Conservation (phyloP, 2,329 filamentous ascomycete species). For the Neurospora crassa region DNA sequence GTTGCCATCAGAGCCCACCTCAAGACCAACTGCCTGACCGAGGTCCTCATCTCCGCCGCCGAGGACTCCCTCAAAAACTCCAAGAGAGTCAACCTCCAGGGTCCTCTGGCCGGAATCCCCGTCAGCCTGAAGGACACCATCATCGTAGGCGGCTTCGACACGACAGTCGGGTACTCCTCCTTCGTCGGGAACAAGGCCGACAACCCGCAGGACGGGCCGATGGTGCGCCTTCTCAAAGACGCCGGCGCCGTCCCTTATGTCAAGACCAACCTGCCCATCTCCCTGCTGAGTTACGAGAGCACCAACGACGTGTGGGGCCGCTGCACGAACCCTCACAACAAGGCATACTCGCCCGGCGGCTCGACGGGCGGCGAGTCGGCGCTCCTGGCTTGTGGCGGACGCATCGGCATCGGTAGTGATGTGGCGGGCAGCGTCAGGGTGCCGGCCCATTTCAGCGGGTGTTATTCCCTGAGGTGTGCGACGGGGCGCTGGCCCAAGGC, state of each 20-base stretch:
- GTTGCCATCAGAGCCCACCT: constrained; percentile 74
- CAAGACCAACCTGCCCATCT: constrained; percentile 85
- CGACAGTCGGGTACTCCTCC: constrained; percentile 68
- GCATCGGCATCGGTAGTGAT: constrained; percentile 85
- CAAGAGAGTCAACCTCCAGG: constrained; percentile 57
- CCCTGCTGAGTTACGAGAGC: constrained; percentile 78
- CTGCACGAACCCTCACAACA: constrained; percentile 72
- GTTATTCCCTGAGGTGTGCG: constrained; percentile 78
- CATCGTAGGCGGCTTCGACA: constrained; percentile 73
- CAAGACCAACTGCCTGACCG: constrained; percentile 83
- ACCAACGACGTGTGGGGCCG: constrained; percentile 72
- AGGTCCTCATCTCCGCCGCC: constrained; percentile 70
- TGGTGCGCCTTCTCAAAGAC: constrained; percentile 71
- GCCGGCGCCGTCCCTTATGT: constrained; percentile 84
- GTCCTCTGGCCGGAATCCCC: constrained; percentile 78
- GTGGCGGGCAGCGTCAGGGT: constrained; percentile 82
- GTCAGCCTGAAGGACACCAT: constrained; percentile 77
- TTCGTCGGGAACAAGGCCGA: constrained; percentile 57
- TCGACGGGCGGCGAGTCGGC: constrained; percentile 82
- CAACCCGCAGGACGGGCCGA: constrained; percentile 52
- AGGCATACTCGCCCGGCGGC: constrained; percentile 78
- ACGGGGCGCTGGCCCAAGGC: constrained; percentile 85
- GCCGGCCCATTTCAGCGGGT: constrained; percentile 82
- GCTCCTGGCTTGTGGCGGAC: constrained; percentile 68
- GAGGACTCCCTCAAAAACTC: constrained; percentile 56